Evolutionary conservation across 2,329 filamentous ascomycete species (phyloP).

Genomic region (Dothistroma pini): DNA sequence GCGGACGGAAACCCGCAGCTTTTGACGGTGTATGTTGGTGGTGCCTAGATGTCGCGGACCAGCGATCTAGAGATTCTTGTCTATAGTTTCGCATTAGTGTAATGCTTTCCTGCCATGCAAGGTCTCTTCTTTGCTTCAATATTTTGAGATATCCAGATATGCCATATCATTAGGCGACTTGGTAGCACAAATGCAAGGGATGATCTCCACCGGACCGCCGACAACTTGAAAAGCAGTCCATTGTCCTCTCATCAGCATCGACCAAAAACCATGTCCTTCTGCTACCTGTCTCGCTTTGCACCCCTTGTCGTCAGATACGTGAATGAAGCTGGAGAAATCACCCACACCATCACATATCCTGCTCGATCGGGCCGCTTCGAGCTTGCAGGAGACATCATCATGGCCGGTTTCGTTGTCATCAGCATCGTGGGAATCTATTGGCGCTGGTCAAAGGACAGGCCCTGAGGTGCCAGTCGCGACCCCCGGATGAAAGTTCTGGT

Average conservation of each 20-base stretch:
- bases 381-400: too few relatives aligned
- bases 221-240: neutral
- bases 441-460: neutral
- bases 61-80: neutral
- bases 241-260: too few relatives aligned
- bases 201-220: neutral
- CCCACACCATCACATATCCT: too few relatives aligned
- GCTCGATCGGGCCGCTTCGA: too few relatives aligned
- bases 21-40: constrained; percentile 49
- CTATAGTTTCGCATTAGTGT: neutral
- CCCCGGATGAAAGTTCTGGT: neutral
- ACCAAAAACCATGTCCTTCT: too few relatives aligned
- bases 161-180: neutral
- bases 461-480: neutral
- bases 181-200: neutral
- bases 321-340: too few relatives aligned
- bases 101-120: neutral
- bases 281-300: too few relatives aligned
- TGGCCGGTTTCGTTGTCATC: too few relatives aligned
- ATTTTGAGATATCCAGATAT: neutral
- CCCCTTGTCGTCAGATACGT: too few relatives aligned
- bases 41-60: constrained; percentile 21
- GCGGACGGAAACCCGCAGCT: constrained; percentile 41
- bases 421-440: too few relatives aligned
- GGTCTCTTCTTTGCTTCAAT: neutral